Conservation (phyloP, 257 asterid species). For the Solanum infundibuliforme region DNA sequence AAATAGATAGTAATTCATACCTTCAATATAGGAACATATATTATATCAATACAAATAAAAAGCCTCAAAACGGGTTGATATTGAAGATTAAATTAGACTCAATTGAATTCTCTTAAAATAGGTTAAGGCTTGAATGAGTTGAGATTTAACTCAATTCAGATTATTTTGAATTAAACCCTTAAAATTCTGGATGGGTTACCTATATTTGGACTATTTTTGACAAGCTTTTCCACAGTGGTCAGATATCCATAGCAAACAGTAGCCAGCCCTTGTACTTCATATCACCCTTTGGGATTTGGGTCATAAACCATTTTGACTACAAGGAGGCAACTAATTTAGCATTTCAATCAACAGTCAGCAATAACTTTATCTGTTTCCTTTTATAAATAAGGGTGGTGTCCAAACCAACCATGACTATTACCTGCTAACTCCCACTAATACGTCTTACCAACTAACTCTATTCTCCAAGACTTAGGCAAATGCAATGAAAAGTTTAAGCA, state of each 20-base stretch:
- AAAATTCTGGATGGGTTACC: too few species aligned
- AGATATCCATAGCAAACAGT: neutral
- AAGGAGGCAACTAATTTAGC: neutral
- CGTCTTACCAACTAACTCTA: neutral
- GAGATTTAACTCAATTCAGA: too few species aligned
- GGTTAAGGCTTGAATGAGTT: too few species aligned
- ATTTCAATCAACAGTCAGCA: neutral
- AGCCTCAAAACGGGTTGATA: too few species aligned
- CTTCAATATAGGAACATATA: too few species aligned
- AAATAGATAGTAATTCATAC: too few species aligned
- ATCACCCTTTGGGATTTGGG: neutral
- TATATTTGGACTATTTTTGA: too few species aligned
- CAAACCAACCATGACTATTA: neutral
- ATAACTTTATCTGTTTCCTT: neutral
- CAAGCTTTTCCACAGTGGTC: too few species aligned
- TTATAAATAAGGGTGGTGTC: neutral
- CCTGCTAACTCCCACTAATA: neutral
- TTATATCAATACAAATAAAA: too few species aligned
- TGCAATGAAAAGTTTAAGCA: neutral
- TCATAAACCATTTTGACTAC: neutral
- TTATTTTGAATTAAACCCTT: too few species aligned
- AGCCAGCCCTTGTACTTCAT: neutral
- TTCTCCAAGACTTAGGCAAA: neutral
- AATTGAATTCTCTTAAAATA: too few species aligned
- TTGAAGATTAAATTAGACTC: too few species aligned